Conservation (phyloP, 2,329 filamentous ascomycete genomes). For the Thelonectria blattea region DNA sequence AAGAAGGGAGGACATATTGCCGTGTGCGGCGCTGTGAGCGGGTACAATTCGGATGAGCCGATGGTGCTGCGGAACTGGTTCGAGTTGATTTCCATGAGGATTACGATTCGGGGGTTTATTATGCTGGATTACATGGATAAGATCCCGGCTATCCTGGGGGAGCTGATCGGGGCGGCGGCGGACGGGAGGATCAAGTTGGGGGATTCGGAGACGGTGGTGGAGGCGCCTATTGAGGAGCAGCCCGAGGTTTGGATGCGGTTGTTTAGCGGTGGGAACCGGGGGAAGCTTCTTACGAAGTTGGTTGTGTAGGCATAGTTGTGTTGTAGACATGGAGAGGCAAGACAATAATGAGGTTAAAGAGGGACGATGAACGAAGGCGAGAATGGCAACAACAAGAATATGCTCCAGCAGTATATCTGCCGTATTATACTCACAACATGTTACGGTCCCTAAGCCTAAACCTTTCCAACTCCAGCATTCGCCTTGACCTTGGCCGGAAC, state of each 20-base stretch:
- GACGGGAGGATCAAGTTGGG: constrained; percentile 37
- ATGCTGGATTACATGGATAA: constrained; percentile 41
- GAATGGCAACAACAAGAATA: too few species aligned
- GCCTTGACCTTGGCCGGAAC: constrained; percentile 13
- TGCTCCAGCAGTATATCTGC: too few species aligned
- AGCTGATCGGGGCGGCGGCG: constrained; percentile 38
- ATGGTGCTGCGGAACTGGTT: constrained; percentile 40
- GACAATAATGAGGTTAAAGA: too few species aligned
- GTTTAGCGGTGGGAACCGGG: constrained; percentile 37
- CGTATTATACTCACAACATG: too few species aligned
- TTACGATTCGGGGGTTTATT: constrained; percentile 37
- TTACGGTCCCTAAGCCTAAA: too few species aligned
- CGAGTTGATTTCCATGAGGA: constrained; percentile 37
- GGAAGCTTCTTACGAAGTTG: constrained; percentile 39
- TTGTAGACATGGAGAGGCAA: too few species aligned
- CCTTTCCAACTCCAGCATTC: constrained; percentile 20
- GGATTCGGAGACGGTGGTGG: constrained; percentile 35
- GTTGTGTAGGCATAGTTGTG: constrained; percentile 7
- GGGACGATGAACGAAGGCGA: too few species aligned
- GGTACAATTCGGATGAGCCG: constrained; percentile 38
- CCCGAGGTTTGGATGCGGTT: constrained; percentile 38
- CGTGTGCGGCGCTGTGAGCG: constrained; percentile 37
- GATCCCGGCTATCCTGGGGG: constrained; percentile 33
- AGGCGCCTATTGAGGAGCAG: constrained; percentile 37
- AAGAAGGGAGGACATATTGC: constrained; percentile 36